phyloP scores from a whole-genome alignment of 2,329 filamentous ascomycete genomes.

The Aspergillus neotritici region DNA sequence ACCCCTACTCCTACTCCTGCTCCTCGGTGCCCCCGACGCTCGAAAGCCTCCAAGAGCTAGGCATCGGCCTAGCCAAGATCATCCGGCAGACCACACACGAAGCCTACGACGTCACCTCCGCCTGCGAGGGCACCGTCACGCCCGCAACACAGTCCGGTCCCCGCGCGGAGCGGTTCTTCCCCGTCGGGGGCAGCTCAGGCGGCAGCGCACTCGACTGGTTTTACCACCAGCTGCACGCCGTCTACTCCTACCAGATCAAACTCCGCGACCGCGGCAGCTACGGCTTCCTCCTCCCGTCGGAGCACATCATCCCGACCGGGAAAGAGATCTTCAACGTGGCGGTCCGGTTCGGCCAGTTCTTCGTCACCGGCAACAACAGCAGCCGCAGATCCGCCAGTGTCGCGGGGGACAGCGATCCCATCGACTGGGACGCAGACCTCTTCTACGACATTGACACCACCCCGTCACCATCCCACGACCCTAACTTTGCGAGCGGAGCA shows the following conservation, averaged over 20 bases:
- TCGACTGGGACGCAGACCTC: slow-evolving; percentile 14
- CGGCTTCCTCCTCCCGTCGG: slow-evolving; percentile 80
- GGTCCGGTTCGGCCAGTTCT: slow-evolving; percentile 75
- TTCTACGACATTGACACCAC: neutral
- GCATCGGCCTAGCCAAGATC: slow-evolving; percentile 78
- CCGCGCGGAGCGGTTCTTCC: slow-evolving; percentile 30
- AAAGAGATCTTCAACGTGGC: slow-evolving; percentile 80
- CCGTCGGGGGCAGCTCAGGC: slow-evolving; percentile 66
- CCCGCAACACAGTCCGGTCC: slow-evolving; percentile 20
- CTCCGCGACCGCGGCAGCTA: slow-evolving; percentile 89
- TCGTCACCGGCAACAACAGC: slow-evolving; percentile 4
- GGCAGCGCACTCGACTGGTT: slow-evolving; percentile 93
- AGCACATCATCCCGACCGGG: slow-evolving; percentile 83
- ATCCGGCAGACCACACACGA: slow-evolving; percentile 76
- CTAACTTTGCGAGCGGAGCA: neutral
- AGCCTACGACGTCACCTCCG: slow-evolving; percentile 69
- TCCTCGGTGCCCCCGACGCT: slow-evolving; percentile 69
- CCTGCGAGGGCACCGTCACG: slow-evolving; percentile 72
- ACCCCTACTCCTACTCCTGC: slow-evolving; percentile 87
- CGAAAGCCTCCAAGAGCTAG: slow-evolving; percentile 89
- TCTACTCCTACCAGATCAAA: slow-evolving; percentile 89
- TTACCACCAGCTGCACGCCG: slow-evolving; percentile 76
- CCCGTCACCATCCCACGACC: neutral
- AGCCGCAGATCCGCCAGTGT: no score
- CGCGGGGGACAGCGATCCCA: slow-evolving; percentile 3